A percentile compares a stretch with the other conserved stretches of the same genome.
These are phyloP conservation scores for Macaranga tanarius DNA, from an alignment of 441 rosid genomes.

Conservation along the genomic window DNA sequence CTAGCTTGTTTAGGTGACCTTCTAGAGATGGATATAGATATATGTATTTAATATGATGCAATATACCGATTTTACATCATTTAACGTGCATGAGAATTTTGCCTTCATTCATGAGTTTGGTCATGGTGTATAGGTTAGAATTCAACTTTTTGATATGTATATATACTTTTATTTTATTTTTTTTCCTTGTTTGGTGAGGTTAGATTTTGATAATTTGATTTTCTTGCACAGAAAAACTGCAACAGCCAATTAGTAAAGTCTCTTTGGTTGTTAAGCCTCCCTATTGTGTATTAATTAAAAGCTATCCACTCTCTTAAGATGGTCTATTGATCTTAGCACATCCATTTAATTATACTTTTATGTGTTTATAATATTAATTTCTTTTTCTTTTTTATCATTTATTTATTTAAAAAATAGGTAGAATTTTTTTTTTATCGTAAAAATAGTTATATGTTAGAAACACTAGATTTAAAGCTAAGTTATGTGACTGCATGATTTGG, in stretches of 20 bases:
- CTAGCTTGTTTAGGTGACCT: neutral
- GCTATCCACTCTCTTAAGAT: neutral
- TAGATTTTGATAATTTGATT: conserved; percentile 6
- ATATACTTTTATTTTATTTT: neutral
- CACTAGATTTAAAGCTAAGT: neutral
- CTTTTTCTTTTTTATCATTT: too few relatives aligned
- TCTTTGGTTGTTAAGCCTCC: neutral
- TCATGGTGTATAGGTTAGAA: conserved; percentile 3
- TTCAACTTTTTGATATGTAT: neutral
- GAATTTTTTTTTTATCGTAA: too few relatives aligned
- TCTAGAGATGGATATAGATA: neutral
- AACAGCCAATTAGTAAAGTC: neutral
- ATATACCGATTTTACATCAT: neutral
- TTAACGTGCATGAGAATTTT: neutral
- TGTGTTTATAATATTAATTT: too few relatives aligned
- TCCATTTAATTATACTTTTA: neutral
- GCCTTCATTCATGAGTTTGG: neutral
- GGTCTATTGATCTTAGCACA: neutral
- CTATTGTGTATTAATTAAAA: neutral
- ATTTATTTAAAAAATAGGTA: too few relatives aligned
- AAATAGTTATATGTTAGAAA: neutral
- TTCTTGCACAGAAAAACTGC: neutral
- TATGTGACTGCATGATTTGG: neutral
- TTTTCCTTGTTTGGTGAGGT: conserved; percentile 6
- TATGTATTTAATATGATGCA: neutral